Conservation (phyloP, 495 filamentous ascomycete species). For the Penicillium tannophilum region DNA sequence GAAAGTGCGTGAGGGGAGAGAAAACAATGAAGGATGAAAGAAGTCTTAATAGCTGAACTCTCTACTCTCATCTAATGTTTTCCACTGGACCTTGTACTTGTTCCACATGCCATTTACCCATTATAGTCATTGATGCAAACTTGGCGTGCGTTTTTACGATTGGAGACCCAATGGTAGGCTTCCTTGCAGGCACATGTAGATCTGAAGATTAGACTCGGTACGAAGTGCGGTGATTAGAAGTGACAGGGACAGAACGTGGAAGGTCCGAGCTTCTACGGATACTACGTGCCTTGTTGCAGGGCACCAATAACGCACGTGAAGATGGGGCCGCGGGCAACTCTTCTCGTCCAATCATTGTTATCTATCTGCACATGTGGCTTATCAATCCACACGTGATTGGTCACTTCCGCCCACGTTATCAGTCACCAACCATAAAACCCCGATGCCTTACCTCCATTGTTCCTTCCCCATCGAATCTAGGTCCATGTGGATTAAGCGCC, state of each 20-base stretch:
- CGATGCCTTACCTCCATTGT: neutral
- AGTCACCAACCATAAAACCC: neutral
- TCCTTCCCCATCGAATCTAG: neutral
- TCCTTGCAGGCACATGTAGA: constrained; percentile 7
- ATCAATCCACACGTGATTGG: neutral
- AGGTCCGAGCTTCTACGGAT: neutral
- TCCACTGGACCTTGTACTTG: too few species aligned
- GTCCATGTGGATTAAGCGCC: neutral
- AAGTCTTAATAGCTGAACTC: neutral
- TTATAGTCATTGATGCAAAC: neutral
- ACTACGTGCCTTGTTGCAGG: too few species aligned
- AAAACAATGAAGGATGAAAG: neutral
- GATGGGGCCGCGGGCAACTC: too few species aligned
- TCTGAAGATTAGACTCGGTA: neutral
- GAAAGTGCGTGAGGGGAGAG: neutral
- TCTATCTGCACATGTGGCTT: neutral
- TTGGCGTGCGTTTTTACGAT: neutral
- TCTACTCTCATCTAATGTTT: too few species aligned
- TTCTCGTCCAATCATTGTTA: neutral
- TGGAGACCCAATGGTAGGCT: constrained; percentile 12
- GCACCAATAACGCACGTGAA: too few species aligned
- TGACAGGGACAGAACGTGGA: neutral
- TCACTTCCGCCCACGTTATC: neutral
- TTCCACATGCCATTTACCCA: neutral
- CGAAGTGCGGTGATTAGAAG: constrained; percentile 11